Percentiles rank a stretch among this genome's conserved stretches.
phyloP scores from a whole-genome alignment of 768 basidiomycete genomes.

The Imleria badia region DNA sequence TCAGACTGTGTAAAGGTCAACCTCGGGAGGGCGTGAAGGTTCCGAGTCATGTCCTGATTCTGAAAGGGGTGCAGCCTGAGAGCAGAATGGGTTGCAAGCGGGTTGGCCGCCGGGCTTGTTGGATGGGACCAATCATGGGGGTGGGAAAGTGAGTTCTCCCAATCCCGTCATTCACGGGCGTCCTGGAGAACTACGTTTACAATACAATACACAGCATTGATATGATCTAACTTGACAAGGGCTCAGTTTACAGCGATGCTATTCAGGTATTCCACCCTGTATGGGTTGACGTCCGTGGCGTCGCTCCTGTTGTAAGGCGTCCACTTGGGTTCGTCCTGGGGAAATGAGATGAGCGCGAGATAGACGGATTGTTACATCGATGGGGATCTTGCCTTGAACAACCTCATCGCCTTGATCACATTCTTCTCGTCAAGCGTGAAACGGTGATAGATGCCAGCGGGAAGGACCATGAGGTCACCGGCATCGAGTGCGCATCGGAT shows the following conservation, averaged over 20 bases:
- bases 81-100: no score
- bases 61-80: no score
- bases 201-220: background rate
- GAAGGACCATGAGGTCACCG: conserved; percentile 85
- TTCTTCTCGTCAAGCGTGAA: conserved; percentile 85
- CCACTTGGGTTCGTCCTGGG: conserved; percentile 92
- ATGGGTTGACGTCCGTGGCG: conserved; percentile 63
- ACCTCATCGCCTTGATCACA: conserved; percentile 70
- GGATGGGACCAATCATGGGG: background rate
- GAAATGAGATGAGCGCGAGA: background rate
- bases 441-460: conserved; percentile 91
- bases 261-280: conserved; percentile 61
- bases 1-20: no score
- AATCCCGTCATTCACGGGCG: no score
- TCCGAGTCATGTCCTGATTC: no score
- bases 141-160: background rate
- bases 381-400: conserved; percentile 68
- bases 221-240: background rate
- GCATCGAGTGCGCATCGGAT: conserved; percentile 73
- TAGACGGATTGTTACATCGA: background rate
- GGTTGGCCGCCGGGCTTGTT: no score
- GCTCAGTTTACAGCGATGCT: conserved; percentile 39
- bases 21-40: no score
- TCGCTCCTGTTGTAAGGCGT: conserved; percentile 64
- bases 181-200: no score